Base-by-base conservation (phyloP, 139 green algal species). In the Chlorella sorokiniana region DNA sequence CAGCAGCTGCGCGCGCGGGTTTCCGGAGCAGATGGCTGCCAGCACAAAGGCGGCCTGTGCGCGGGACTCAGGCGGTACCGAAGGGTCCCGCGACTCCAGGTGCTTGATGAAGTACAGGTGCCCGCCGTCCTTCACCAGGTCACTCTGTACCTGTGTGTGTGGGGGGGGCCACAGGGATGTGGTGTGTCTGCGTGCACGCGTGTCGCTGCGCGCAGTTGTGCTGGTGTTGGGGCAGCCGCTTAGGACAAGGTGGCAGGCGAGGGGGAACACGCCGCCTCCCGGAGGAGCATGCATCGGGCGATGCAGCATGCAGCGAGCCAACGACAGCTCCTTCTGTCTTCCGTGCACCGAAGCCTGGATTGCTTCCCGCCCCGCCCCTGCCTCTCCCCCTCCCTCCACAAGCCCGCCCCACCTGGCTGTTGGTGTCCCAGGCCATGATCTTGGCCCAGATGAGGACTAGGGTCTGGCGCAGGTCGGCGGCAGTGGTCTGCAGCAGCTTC, bases 371-470 rank as follows among this genome's bases (percentile, higher is more conserved):
- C n/a, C n/a, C n/a, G n/a, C n/a, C n/a, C n/a, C n/a, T n/a, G n/a
- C n/a, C n/a, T n/a, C n/a, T n/a, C n/a, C n/a, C n/a, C n/a, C n/a
- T n/a, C n/a, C n/a, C n/a, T n/a, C 33, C 35, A 51, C 37, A 51
- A n/a, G 33, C 38, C 44, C 14, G 14, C 2, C 45, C 0, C 71
- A 92, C 92, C 89, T 98, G 95, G 81, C 91, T 95, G 82, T 85
- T 91, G 10, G 70, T 78, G 88, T 99, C 97, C 68, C 98, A 92
- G 3, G 97, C 95, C 72, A 99, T 87, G 48, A 99, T 97, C 86
- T 99, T 99, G 79, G 95, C 94, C 97, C 97, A 99, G 81, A 99
- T 99, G 90, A 98, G 98, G 29, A 99, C 93, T 25, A 99, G 91
- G 31, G 97, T 98, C 54, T 94, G 87, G 22, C 96, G 88, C 79